Evolutionary conservation across 2,329 filamentous ascomycete genomes (phyloP).

Genomic region (Gyromitra esculenta): DNA sequence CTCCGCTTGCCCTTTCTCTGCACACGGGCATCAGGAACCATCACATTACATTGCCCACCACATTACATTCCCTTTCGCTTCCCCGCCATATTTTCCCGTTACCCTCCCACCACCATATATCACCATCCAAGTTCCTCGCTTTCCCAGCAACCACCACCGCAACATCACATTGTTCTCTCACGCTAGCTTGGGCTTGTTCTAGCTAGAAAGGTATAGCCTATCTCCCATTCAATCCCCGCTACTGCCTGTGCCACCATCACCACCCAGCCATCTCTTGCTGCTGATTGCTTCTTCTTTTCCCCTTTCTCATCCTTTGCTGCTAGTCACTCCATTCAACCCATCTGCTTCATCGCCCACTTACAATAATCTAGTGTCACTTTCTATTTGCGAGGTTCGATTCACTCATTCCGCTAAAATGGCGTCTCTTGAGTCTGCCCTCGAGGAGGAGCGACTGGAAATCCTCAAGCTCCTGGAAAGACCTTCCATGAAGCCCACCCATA

Average conservation of each 20-base stretch:
- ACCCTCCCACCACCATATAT: constrained; percentile 3
- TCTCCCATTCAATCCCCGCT: background rate
- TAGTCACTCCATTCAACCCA: no score
- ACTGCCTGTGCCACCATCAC: constrained; percentile 22
- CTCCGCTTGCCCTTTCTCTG: background rate
- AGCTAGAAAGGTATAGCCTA: constrained; percentile 28
- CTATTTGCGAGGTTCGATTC: constrained; percentile 24
- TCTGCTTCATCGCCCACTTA: constrained; percentile 1
- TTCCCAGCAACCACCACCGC: background rate
- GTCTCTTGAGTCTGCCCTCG: constrained; percentile 79
- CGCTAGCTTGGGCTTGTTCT: constrained; percentile 1
- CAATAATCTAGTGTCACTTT: constrained; percentile 17
- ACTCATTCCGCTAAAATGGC: constrained; percentile 63
- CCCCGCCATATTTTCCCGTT: constrained; percentile 15
- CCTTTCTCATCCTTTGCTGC: background rate
- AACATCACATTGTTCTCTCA: constrained; percentile 22
- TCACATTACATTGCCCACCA: background rate
- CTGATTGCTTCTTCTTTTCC: constrained; percentile 18
- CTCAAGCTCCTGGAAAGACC: constrained; percentile 73
- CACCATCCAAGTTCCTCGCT: constrained; percentile 7
- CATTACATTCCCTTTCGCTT: background rate
- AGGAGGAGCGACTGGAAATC: constrained; percentile 79
- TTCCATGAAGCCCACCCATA: constrained; percentile 58
- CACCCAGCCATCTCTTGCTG: constrained; percentile 21
- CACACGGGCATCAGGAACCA: constrained; percentile 13